Evolutionary conservation across 371 early-diverging fungal genomes (phyloP), one percentile per base, ranked within the genome.

Genomic region (Lichtheimia ramosa): DNA sequence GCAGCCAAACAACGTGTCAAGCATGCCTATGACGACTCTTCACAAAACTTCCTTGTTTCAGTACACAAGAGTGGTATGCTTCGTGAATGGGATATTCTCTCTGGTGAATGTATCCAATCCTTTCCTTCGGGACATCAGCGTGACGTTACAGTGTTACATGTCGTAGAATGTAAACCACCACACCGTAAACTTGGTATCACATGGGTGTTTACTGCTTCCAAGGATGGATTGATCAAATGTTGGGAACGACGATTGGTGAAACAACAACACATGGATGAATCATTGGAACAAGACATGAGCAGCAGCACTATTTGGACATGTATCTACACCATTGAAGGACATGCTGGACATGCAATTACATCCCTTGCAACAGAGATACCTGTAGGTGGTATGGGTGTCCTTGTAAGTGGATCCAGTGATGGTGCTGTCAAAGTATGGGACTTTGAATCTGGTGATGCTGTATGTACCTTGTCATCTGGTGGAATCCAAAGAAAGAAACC

Each of bases 341-440:
- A 68, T 20, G 25, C 46, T 8, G 64, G 56, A 5, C 60, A 59
- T 27, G 28, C 64, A 6, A 65, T 73, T 16, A 71, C 77, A 0
- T 55, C 66, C 2, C 18, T 73, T 12, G 57, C 68, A 7, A 58
- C 71, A n/a, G 70, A 71, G 8, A 51, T 63, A 4, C 61, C 74
- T 13, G 65, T 65, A 3, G 70, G 68, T 52, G 70, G 71, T 18
- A 63, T 66, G 39, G 70, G 74, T 21, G 61, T 62, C 3, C 52
- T 74, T 25, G 87, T 92, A 3, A 84, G 92, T 0, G 95, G 92
- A 21, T 89, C 91, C 14, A 89, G 84, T 55, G 92, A 94, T 67
- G 81, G 83, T 61, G 85, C 89, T 2, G 83, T 93, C 58, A 81
- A 88, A 34, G 86, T 92, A 20, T 94, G 93, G 93, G 81, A 89